phyloP scores from a whole-genome alignment of 345 rosid genomes.

The Combretum micranthum region DNA sequence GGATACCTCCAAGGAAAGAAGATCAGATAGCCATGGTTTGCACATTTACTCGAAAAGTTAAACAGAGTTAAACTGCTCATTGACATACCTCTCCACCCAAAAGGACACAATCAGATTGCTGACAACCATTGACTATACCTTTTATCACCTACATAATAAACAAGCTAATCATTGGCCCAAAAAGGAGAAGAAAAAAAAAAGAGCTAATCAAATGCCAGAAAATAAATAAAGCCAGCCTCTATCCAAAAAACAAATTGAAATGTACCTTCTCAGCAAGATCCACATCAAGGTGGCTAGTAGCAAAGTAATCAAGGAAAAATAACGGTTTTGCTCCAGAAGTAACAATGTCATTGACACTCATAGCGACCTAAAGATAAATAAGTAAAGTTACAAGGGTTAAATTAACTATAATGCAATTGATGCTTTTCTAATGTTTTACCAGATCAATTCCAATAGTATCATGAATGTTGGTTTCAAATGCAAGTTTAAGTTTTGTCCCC shows the following conservation, averaged over 20 bases:
- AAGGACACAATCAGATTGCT: conserved; percentile 69
- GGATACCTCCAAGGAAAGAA: not conserved
- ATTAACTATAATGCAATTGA: not conserved
- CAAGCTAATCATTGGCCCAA: not conserved
- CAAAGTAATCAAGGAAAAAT: conserved; percentile 93
- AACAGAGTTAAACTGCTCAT: not conserved
- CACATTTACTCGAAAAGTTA: not conserved
- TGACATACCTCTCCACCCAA: conserved; percentile 87
- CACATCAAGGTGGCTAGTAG: conserved; percentile 83
- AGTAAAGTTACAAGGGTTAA: conserved; percentile 2
- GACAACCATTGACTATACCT: conserved; percentile 93
- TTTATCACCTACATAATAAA: conserved; percentile 55
- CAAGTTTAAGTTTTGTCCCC: conserved; percentile 93
- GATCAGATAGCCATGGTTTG: not conserved
- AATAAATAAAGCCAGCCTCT: too few relatives aligned
- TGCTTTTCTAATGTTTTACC: conserved; percentile 27
- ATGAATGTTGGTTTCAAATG: conserved; percentile 86
- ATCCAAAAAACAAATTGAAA: not conserved
- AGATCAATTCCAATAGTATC: conserved; percentile 91
- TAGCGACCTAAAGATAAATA: conserved; percentile 58
- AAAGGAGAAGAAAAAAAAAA: too few relatives aligned
- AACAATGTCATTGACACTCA: conserved; percentile 95
- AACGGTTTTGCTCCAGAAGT: conserved; percentile 95
- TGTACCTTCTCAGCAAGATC: conserved; percentile 93
- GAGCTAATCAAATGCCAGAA: not conserved